Conservation (phyloP, 257 asterid species). For the Solanum chiquidenum region DNA sequence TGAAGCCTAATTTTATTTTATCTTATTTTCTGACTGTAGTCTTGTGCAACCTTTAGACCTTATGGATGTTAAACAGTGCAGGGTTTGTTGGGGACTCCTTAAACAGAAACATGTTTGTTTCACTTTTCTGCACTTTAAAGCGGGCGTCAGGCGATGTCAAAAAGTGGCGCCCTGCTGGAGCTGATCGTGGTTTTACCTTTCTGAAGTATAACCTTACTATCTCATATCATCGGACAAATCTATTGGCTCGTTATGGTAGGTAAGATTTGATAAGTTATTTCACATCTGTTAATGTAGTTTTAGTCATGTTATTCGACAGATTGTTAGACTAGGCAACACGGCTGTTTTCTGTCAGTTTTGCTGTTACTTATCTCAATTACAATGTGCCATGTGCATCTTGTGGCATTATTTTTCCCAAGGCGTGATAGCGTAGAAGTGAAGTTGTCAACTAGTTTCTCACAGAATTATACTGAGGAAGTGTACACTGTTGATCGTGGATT, state of each 20-base stretch:
- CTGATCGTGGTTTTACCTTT: slow-evolving; percentile 95
- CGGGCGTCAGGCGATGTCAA: slow-evolving; percentile 53
- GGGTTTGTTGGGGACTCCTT: slow-evolving; percentile 97
- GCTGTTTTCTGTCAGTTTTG: not conserved
- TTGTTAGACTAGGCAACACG: not conserved
- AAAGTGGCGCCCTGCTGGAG: slow-evolving; percentile 95
- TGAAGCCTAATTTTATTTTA: not conserved
- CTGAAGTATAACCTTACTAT: slow-evolving; percentile 75
- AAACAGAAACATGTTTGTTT: slow-evolving; percentile 92
- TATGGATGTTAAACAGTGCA: slow-evolving; percentile 47
- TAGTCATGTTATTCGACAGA: not conserved
- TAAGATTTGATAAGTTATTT: slow-evolving; percentile 29
- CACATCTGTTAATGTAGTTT: not conserved
- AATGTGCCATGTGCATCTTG: not conserved
- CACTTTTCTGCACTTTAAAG: slow-evolving; percentile 72
- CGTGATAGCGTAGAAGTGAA: not conserved
- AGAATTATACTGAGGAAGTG: not conserved
- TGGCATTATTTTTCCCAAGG: not conserved
- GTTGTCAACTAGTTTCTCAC: not conserved
- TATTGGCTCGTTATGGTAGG: slow-evolving; percentile 95
- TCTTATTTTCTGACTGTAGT: not conserved
- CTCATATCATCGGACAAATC: slow-evolving; percentile 90
- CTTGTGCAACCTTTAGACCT: slow-evolving; percentile 24
- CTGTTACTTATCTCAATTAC: not conserved
- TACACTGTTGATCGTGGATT: not conserved